phyloP scores from a whole-genome alignment of 2,329 filamentous ascomycete species.

The Nectriaceae sp. region DNA sequence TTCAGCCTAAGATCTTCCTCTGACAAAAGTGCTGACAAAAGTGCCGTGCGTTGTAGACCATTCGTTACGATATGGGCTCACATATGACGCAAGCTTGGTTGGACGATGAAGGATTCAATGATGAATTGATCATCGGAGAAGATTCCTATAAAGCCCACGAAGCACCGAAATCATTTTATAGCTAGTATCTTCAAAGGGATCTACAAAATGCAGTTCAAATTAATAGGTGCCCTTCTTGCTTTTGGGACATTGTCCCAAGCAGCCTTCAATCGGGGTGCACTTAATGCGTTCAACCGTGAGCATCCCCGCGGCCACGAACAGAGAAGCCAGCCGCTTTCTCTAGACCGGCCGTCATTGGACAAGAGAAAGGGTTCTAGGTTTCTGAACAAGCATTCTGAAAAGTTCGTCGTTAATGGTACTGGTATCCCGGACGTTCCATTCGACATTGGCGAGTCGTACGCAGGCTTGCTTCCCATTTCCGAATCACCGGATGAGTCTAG shows the following conservation, averaged over 20 bases:
- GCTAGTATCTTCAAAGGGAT: too few relatives aligned
- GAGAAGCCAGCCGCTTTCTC: slow-evolving; percentile 6
- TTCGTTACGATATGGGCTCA: too few relatives aligned
- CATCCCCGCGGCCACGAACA: slow-evolving; percentile 13
- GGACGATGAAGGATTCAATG: too few relatives aligned
- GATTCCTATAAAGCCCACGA: too few relatives aligned
- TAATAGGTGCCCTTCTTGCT: too few relatives aligned
- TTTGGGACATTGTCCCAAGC: slow-evolving; percentile 25
- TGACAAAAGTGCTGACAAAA: too few relatives aligned
- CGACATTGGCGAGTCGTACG: slow-evolving; percentile 67
- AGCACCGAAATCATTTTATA: too few relatives aligned
- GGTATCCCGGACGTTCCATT: slow-evolving; percentile 69
- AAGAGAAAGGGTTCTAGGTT: slow-evolving; percentile 20
- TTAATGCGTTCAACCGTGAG: slow-evolving; percentile 20
- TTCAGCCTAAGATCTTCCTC: too few relatives aligned
- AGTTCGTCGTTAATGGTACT: slow-evolving; percentile 64
- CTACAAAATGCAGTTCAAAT: too few relatives aligned
- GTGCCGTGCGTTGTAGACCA: too few relatives aligned
- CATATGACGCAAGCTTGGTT: too few relatives aligned
- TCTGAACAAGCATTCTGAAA: slow-evolving; percentile 22
- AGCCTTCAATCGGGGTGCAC: slow-evolving; percentile 22
- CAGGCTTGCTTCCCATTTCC: slow-evolving; percentile 62
- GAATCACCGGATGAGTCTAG: slow-evolving; percentile 48
- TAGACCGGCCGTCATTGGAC: slow-evolving; percentile 6
- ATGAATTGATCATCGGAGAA: too few relatives aligned